Percentiles rank a stretch among this genome's conserved stretches.
phyloP scores from a whole-genome alignment of 2,329 filamentous ascomycete genomes.

The Aspergillus uvarum region DNA sequence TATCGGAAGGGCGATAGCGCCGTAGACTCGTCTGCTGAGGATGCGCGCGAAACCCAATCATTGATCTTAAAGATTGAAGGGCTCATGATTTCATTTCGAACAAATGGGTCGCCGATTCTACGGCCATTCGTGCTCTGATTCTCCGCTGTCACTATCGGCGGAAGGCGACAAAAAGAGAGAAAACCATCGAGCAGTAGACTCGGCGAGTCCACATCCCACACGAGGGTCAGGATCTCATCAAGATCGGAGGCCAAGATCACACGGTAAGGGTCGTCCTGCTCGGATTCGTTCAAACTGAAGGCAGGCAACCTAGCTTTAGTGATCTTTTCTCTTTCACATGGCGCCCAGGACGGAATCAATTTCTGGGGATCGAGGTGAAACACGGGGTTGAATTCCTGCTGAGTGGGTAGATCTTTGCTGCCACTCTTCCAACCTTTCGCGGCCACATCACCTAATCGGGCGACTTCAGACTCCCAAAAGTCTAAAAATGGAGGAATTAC shows the following conservation, averaged over 20 bases:
- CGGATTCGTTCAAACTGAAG: constrained; percentile 70
- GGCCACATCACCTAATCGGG: constrained; percentile 71
- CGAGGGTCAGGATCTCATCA: constrained; percentile 55
- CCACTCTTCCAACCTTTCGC: constrained; percentile 66
- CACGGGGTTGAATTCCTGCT: constrained; percentile 28
- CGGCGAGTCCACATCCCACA: constrained; percentile 33
- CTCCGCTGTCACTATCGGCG: constrained; percentile 46
- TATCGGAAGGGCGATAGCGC: constrained; percentile 34
- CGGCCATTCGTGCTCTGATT: constrained; percentile 29
- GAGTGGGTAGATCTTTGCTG: constrained; percentile 32
- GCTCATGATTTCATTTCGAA: constrained; percentile 45
- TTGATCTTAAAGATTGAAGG: constrained; percentile 23
- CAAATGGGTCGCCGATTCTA: constrained; percentile 56
- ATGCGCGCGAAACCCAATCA: constrained; percentile 25
- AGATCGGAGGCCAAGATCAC: constrained; percentile 80
- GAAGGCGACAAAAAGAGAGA: constrained; percentile 65
- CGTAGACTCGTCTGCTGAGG: constrained; percentile 9
- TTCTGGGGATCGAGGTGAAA: constrained; percentile 23
- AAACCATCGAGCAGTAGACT: constrained; percentile 66
- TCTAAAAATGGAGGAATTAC: constrained; percentile 55
- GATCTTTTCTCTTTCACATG: constrained; percentile 55
- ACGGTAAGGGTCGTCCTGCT: constrained; percentile 78
- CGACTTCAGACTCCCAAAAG: constrained; percentile 85
- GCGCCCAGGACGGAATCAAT: constrained; percentile 48
- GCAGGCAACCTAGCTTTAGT: constrained; percentile 61